phyloP scores from a whole-genome alignment of 2,329 filamentous ascomycete genomes.

The Xylariomycetidae sp. region DNA sequence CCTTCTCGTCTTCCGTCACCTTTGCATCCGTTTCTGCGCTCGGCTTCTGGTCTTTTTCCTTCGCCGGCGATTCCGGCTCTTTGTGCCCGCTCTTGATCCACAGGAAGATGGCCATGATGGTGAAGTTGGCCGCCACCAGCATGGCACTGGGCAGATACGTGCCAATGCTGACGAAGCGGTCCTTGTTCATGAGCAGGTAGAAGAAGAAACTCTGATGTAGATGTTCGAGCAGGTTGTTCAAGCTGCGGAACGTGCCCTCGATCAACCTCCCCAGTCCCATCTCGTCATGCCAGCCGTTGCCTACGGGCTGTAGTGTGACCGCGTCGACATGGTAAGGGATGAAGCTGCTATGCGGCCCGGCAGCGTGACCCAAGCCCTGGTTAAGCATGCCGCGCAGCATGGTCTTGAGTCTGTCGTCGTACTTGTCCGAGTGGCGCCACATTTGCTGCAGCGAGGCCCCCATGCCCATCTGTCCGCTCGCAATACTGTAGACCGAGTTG shows the following conservation, averaged over 20 bases:
- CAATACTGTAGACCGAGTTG: constrained; percentile 86
- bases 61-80: constrained; percentile 20
- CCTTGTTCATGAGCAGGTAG: constrained; percentile 85
- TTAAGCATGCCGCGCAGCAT: constrained; percentile 91
- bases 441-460: constrained; percentile 78
- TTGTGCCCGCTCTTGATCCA: constrained; percentile 80
- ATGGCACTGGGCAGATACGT: constrained; percentile 98
- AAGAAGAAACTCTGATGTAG: constrained; percentile 99
- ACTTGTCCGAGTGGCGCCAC: constrained; percentile 69
- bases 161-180: constrained; percentile 94
- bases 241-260: constrained; percentile 83
- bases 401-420: constrained; percentile 74
- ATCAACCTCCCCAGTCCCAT: constrained; percentile 89
- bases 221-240: constrained; percentile 96
- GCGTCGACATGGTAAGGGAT: constrained; percentile 98
- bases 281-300: constrained; percentile 93
- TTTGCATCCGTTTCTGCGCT: constrained; percentile 6
- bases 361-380: constrained; percentile 82
- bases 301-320: constrained; percentile 84
- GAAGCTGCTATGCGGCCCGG: constrained; percentile 89
- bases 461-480: constrained; percentile 87
- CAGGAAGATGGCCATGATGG: constrained; percentile 88
- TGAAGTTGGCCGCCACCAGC: constrained; percentile 90
- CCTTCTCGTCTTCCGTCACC: constrained; percentile 7
- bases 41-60: constrained; percentile 9